A percentile compares a stretch with the other conserved stretches of the same genome.
These are phyloP conservation scores for Coemansia sp. DNA, from an alignment of 192 early-diverging fungal species.

Conservation along the genomic window DNA sequence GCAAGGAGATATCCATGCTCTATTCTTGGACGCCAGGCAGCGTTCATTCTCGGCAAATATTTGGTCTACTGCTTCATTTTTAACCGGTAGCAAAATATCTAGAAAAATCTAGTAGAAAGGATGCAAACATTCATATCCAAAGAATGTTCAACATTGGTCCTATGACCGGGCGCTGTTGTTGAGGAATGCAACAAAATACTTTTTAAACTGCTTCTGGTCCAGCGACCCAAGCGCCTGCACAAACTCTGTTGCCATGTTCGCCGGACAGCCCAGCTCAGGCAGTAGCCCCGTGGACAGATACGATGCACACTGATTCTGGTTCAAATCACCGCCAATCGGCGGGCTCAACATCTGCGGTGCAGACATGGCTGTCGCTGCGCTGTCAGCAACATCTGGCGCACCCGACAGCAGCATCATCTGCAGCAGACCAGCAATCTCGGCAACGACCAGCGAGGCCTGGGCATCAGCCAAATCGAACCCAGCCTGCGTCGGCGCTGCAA, in stretches of 20 bases:
- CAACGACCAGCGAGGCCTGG: constrained; percentile 66
- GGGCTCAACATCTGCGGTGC: constrained; percentile 31
- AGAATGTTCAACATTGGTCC: not conserved
- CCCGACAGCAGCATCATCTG: constrained; percentile 51
- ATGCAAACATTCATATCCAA: too few relatives aligned
- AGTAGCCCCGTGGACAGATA: constrained; percentile 38
- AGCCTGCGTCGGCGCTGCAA: constrained; percentile 75
- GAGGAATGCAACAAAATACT: constrained; percentile 60
- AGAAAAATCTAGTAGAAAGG: too few relatives aligned
- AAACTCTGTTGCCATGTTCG: constrained; percentile 66
- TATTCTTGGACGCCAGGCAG: not conserved
- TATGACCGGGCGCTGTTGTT: constrained; percentile 12
- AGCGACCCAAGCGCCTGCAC: constrained; percentile 69
- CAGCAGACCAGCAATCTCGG: constrained; percentile 53
- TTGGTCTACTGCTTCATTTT: too few relatives aligned
- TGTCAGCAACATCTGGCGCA: constrained; percentile 32
- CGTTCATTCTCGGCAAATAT: not conserved
- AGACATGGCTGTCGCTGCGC: constrained; percentile 17
- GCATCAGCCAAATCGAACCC: constrained; percentile 76
- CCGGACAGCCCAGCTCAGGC: constrained; percentile 58
- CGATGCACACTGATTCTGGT: constrained; percentile 42
- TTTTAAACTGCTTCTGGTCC: constrained; percentile 66
- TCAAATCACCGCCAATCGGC: constrained; percentile 40
- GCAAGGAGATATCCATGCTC: not conserved
- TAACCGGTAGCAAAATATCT: too few relatives aligned